These are phyloP conservation scores for Coniferiporia sulphurascens DNA, from an alignment of 1,284 basidiomycete species.

Conservation along the genomic window DNA sequence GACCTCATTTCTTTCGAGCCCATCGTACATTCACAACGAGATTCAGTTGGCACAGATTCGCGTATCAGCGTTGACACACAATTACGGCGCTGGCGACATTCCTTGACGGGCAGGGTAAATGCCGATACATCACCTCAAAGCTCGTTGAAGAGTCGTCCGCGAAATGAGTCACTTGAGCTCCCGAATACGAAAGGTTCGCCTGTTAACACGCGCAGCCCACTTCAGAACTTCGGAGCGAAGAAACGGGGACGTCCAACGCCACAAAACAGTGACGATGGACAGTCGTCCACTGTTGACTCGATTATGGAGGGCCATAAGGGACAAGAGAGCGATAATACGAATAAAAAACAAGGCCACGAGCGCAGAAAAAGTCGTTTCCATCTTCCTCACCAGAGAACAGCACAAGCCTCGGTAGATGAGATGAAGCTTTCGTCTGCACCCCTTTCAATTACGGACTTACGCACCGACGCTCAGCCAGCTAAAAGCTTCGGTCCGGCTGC, in stretches of 20 bases:
- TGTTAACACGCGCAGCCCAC: constrained; percentile 36
- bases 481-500: constrained; percentile 2
- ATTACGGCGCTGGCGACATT: constrained; percentile 38
- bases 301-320: constrained; percentile 34
- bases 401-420: constrained; percentile 2
- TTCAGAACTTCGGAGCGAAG: constrained; percentile 36
- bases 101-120: constrained; percentile 40
- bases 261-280: constrained; percentile 41
- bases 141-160: constrained; percentile 3
- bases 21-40: constrained; percentile 32
- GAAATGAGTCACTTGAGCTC: constrained; percentile 7
- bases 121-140: constrained; percentile 11
- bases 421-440: not conserved
- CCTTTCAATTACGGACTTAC: constrained; percentile 12
- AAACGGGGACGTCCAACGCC: constrained; percentile 27
- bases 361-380: constrained; percentile 12
- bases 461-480: constrained; percentile 9
- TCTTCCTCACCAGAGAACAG: constrained; percentile 10
- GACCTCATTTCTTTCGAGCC: constrained; percentile 47
- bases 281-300: constrained; percentile 43
- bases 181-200: constrained; percentile 34
- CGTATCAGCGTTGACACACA: constrained; percentile 18
- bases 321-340: constrained; percentile 26
- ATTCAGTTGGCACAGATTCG: constrained; percentile 27
- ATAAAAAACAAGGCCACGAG: constrained; percentile 17